Evolutionary conservation across 2,329 filamentous ascomycete species (phyloP), one percentile per base, ranked within the genome.

Genomic region (Calonectria pauciramosa): DNA sequence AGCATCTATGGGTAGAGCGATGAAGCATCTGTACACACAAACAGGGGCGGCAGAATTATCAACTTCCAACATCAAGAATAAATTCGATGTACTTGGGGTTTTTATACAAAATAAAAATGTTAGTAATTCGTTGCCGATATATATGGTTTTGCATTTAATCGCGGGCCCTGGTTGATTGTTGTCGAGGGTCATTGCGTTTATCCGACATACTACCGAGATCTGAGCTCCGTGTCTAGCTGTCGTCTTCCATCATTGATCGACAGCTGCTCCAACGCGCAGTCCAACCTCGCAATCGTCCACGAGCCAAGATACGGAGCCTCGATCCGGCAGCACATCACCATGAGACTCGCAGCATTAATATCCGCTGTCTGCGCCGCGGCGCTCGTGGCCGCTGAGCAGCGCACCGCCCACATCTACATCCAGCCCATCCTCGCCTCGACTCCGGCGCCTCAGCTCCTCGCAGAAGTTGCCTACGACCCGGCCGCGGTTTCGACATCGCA

Each of bases 401-500:
- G 86, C 74, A 89, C 86, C 38, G 88, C 88, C 38, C 83, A 89
- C 72, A 84, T 92, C 84, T 90, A 89, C 86, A 85, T 91, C 78
- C 90, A 92, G 75, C 87, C 89, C 68, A 82, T 92, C 75, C 79
- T 83, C 34, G 74, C 82, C 68, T 78, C 82, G 28, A 76, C 83
- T 54, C 73, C 83, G 41, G 73, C 82, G 9, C 84, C 88, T 69
- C 68, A 82, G 80, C 59, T 84, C n/a, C 89, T 93, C 72, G 91
- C 91, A 77, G 88, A 91, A 76, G 84, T 93, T 73, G 84, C 87
- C 73, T 93, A 91, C 86, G 88, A 92, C 81, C 81, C 86, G 34
- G 82, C 84, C n/a, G 82, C 86, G 4, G 82, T 86, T 49, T 82
- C 84, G 51, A 84, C 85, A n/a, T 85, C 89, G 44, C 85, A 88